Evolutionary conservation across 441 rosid species (phyloP).

Genomic region (Jatropha multifida): DNA sequence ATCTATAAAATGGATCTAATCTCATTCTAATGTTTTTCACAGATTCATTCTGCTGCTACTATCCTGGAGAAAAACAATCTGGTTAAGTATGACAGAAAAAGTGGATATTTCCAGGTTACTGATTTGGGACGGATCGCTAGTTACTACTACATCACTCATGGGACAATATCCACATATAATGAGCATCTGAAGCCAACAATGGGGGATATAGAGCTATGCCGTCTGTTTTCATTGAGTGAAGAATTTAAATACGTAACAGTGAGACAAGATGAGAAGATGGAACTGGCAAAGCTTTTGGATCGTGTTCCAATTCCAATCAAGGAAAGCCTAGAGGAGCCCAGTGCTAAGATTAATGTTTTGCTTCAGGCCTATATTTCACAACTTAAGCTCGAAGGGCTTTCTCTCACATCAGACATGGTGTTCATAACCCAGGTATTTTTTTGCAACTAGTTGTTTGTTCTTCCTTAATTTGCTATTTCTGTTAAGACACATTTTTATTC

Average conservation of each 20-base stretch:
- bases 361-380: slow-evolving; percentile 94
- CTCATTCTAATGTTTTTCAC: slow-evolving; percentile 21
- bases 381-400: slow-evolving; percentile 95
- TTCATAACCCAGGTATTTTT: slow-evolving; percentile 80
- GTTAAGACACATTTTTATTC: slow-evolving; percentile 6
- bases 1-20: background rate
- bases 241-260: slow-evolving; percentile 94
- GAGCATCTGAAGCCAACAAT: slow-evolving; percentile 94
- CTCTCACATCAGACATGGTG: slow-evolving; percentile 94
- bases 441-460: slow-evolving; percentile 13
- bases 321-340: slow-evolving; percentile 94
- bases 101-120: slow-evolving; percentile 93
- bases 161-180: slow-evolving; percentile 87
- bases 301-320: slow-evolving; percentile 95
- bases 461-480: slow-evolving; percentile 14
- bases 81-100: slow-evolving; percentile 86
- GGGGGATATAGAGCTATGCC: slow-evolving; percentile 93
- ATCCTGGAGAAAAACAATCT: slow-evolving; percentile 85
- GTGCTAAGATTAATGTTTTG: slow-evolving; percentile 94
- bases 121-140: slow-evolving; percentile 98
- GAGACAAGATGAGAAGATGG: slow-evolving; percentile 99
- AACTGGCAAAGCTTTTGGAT: slow-evolving; percentile 85
- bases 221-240: slow-evolving; percentile 81
- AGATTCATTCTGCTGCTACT: slow-evolving; percentile 92
- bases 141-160: slow-evolving; percentile 87